Conservation (phyloP, 495 filamentous ascomycete genomes). For the Aspergillus wentii region DNA sequence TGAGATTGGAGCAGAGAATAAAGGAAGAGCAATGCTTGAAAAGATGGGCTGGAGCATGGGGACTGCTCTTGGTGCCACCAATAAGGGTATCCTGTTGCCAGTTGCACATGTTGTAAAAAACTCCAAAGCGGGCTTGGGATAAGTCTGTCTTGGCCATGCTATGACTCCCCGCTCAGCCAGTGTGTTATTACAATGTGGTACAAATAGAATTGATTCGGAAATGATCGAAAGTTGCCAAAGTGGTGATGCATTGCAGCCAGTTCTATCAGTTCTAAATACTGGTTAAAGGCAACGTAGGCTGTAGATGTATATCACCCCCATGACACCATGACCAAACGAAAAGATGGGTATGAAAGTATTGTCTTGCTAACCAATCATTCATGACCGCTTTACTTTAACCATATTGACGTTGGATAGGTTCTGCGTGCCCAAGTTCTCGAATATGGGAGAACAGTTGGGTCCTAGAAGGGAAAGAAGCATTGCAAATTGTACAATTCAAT, state of each 20-base stretch:
- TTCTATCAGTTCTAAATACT: no score
- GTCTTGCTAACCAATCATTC: no score
- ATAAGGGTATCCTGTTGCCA: conserved; percentile 83
- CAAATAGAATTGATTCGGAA: no score
- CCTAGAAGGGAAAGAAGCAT: conserved; percentile 57
- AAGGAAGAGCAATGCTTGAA: conserved; percentile 82
- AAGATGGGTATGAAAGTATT: no score
- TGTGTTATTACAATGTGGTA: no score
- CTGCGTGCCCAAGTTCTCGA: conserved; percentile 57
- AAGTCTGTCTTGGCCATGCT: no score
- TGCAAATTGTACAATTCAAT: conserved; percentile 58
- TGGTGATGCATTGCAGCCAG: no score
- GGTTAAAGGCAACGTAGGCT: no score
- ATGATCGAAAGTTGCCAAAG: no score
- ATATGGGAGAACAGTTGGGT: conserved; percentile 73
- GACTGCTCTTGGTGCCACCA: conserved; percentile 75
- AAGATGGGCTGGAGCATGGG: conserved; percentile 97
- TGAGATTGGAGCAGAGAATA: conserved; percentile 79
- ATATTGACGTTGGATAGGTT: conserved; percentile 28
- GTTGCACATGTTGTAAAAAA: conserved; percentile 87
- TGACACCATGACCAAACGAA: no score
- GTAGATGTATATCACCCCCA: no score
- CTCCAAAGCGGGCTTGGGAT: conserved; percentile 77
- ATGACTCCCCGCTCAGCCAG: no score
- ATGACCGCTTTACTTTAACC: conserved; percentile 2